Percentiles rank a stretch among this genome's conserved stretches.
Conservation (phyloP, 257 asterid species). For the Plantago elongata region DNA sequence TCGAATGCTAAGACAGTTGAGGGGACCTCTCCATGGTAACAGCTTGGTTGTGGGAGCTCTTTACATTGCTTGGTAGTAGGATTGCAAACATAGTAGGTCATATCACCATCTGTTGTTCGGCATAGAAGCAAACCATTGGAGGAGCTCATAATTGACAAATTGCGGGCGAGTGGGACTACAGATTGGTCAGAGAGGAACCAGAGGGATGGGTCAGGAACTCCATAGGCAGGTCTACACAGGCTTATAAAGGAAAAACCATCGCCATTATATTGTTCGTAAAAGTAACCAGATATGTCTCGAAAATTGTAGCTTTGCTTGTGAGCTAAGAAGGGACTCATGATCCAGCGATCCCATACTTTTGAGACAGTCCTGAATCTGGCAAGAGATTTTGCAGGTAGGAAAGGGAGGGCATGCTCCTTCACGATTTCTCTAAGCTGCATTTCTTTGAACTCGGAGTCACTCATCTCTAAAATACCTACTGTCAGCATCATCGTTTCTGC, state of each 20-base stretch:
- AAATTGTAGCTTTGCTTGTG: slow-evolving; percentile 6
- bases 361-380: slow-evolving; percentile 7
- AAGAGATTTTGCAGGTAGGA: slow-evolving; percentile 7
- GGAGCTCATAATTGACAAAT: slow-evolving; percentile 7
- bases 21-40: slow-evolving; percentile 8
- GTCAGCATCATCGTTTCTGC: neutral
- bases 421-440: neutral
- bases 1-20: slow-evolving; percentile 1
- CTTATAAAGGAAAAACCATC: neutral
- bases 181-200: neutral
- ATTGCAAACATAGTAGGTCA: slow-evolving; percentile 9
- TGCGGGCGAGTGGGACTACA: neutral
- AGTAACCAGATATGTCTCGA: neutral
- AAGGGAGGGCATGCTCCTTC: slow-evolving; percentile 10
- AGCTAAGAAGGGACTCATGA: neutral
- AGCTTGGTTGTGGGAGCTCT: neutral
- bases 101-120: neutral
- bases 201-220: neutral
- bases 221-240: neutral
- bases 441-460: neutral
- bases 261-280: neutral
- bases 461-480: neutral
- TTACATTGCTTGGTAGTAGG: slow-evolving; percentile 10
- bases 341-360: slow-evolving; percentile 1
- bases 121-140: slow-evolving; percentile 11